A percentile compares a stretch with the other conserved stretches of the same genome.
These are phyloP conservation scores for Pseudocercospora ulei DNA, from an alignment of 2,329 filamentous ascomycete genomes.

Conservation along the genomic window DNA sequence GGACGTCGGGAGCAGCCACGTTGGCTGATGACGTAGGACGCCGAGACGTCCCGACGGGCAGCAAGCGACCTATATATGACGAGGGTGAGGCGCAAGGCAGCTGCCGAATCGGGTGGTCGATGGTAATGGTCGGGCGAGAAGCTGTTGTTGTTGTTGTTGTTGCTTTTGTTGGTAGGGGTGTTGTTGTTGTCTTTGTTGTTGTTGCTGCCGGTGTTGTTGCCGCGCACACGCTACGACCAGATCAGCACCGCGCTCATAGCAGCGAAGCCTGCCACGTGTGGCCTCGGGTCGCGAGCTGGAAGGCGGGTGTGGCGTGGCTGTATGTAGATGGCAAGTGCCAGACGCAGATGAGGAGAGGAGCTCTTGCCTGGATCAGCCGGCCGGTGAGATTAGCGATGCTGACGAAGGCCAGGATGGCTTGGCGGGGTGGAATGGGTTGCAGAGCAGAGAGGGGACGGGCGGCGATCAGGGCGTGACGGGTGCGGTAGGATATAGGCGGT, in stretches of 20 bases:
- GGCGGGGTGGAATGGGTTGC: conserved; percentile 12
- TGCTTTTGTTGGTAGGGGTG: too few relatives aligned
- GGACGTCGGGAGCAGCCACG: conserved; percentile 30
- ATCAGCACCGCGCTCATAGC: conserved; percentile 4
- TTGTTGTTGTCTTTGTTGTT: too few relatives aligned
- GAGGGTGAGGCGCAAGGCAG: not conserved
- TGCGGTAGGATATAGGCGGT: conserved; percentile 27
- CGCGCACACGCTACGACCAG: conserved; percentile 6
- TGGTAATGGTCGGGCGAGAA: conserved; percentile 1
- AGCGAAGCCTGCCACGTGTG: conserved; percentile 6
- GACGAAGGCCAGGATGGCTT: conserved; percentile 9
- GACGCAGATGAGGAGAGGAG: conserved; percentile 4
- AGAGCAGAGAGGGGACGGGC: conserved; percentile 19
- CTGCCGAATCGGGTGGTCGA: not conserved
- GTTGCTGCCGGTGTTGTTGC: too few relatives aligned
- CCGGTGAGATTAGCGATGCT: conserved; percentile 6
- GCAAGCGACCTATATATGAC: conserved; percentile 5
- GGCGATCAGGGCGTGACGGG: conserved; percentile 16
- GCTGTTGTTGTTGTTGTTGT: too few relatives aligned
- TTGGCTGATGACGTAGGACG: conserved; percentile 28
- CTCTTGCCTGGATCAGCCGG: conserved; percentile 8
- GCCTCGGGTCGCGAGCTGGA: conserved; percentile 1
- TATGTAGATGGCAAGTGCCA: not conserved
- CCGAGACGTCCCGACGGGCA: conserved; percentile 20
- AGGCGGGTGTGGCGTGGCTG: not conserved